Evolutionary conservation across 345 rosid species (phyloP), one percentile per base, ranked within the genome.

Genomic region (Garcia nutans): DNA sequence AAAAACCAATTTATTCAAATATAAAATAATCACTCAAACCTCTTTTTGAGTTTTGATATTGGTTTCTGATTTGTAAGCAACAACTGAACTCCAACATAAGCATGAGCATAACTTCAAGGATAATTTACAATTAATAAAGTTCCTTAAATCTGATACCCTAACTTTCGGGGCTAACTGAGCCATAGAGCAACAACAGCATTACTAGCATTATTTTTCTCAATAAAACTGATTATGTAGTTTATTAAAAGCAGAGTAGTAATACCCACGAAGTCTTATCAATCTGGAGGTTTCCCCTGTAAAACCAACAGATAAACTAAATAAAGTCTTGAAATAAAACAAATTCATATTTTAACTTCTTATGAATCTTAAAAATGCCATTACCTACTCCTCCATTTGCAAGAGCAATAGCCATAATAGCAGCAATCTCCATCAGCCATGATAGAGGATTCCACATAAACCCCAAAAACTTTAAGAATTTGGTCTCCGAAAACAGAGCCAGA

Each of bases 361-460:
- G 63, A 66, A 1, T 15, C 45, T n/a, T 57, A 47, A 70, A 28
- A 56, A 71, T 66, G 42, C 31, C 50, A 80, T 37, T n/a, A 71
- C 96, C 86, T 76, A 91, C 98, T 85, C 99, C 99, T 88, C 98
- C 99, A 76, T 95, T 95, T 65, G 98, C 99, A 85, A 95, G 97
- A 72, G 94, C 97, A 87, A 95, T 93, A 65, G 99, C 98, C 99
- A 95, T 95, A 65, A 95, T 86, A 47, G 99, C 99, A 76, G 99
- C 99, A 78, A 96, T 96, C 82, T 95, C 99, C 97, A 95, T 95
- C 68, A 95, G 98, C 99, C 98, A 95, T 31, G 98, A 95, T 62
- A 95, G 89, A 80, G 99, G 99, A 78, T 95, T 95, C 99, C 99
- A 95, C 99, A 95, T 93, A 79, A 95, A 95, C 24, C 99, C 97